Conservation (phyloP, 208 protist genomes). For the Leishmania tropica region DNA sequence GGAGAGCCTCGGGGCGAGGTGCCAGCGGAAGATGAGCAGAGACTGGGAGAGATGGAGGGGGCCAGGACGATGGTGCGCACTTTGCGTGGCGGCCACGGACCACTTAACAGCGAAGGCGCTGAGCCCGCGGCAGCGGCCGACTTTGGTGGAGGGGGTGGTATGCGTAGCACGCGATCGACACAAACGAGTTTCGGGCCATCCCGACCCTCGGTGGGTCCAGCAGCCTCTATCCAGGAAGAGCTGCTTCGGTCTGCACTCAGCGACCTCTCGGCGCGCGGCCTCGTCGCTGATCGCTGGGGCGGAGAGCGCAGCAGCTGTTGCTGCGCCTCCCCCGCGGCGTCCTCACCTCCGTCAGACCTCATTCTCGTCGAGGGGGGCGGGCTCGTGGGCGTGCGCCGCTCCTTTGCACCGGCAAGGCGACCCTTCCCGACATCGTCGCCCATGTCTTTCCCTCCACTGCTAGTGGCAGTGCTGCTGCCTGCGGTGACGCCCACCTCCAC, state of each 20-base stretch:
- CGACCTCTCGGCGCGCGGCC: slow-evolving; percentile 21
- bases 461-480: neutral
- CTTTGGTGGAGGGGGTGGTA: slow-evolving; percentile 17
- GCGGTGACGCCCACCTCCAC: neutral
- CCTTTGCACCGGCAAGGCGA: neutral
- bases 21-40: slow-evolving; percentile 14
- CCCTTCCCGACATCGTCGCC: neutral
- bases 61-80: slow-evolving; percentile 30
- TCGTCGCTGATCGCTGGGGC: slow-evolving; percentile 21
- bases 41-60: slow-evolving; percentile 29
- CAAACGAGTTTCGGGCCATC: slow-evolving; percentile 12
- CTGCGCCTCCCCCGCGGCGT: neutral
- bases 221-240: neutral
- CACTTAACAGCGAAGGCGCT: slow-evolving; percentile 4
- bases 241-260: slow-evolving; percentile 5
- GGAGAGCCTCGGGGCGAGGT: slow-evolving; percentile 3
- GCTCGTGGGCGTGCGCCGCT: neutral
- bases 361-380: neutral
- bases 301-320: slow-evolving; percentile 9
- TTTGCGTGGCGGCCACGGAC: slow-evolving; percentile 28
- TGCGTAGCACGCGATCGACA: slow-evolving; percentile 20
- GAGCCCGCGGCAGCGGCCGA: neutral
- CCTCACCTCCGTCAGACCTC: neutral
- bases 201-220: neutral
- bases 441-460: neutral